Evolutionary conservation across 139 green algal genomes (phyloP).

Genomic region (Picochlorum costavermella): DNA sequence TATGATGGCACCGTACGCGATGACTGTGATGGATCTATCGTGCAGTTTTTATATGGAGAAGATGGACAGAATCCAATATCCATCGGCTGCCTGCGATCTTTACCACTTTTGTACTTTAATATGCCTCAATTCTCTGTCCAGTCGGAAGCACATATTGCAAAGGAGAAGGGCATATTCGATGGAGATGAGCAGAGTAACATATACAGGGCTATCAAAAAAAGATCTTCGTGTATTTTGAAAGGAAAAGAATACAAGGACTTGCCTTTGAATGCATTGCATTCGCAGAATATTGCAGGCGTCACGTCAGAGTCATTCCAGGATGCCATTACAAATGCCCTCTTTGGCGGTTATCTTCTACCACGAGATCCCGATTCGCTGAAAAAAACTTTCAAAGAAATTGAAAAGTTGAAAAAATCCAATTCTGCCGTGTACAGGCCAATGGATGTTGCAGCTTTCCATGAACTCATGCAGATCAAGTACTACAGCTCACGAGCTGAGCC

Average conservation of each 20-base stretch:
- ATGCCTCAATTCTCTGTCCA: slow-evolving; percentile 26
- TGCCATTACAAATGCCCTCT: slow-evolving; percentile 32
- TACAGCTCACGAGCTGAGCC: slow-evolving; percentile 55
- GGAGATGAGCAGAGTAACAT: background rate
- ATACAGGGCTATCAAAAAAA: background rate
- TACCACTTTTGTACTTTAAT: slow-evolving; percentile 67
- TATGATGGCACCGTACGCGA: slow-evolving; percentile 89
- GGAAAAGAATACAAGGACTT: slow-evolving; percentile 10
- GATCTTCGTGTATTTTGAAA: background rate
- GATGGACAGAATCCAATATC: slow-evolving; percentile 80
- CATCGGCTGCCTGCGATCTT: slow-evolving; percentile 59
- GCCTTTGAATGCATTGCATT: slow-evolving; percentile 27
- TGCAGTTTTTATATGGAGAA: slow-evolving; percentile 94
- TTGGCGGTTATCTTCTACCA: slow-evolving; percentile 27
- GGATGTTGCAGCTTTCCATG: slow-evolving; percentile 29
- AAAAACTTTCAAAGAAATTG: slow-evolving; percentile 18
- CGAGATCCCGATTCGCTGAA: slow-evolving; percentile 36
- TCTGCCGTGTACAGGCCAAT: slow-evolving; percentile 18
- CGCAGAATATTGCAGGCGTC: slow-evolving; percentile 53
- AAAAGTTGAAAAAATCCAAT: slow-evolving; percentile 19
- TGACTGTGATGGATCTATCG: slow-evolving; percentile 70
- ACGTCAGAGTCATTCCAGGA: slow-evolving; percentile 67
- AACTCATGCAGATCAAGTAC: slow-evolving; percentile 85
- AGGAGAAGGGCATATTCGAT: slow-evolving; percentile 7
- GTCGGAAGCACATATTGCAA: slow-evolving; percentile 17